These are phyloP conservation scores for Lachnellula arida DNA, from an alignment of 2,329 filamentous ascomycete species.

Conservation along the genomic window DNA sequence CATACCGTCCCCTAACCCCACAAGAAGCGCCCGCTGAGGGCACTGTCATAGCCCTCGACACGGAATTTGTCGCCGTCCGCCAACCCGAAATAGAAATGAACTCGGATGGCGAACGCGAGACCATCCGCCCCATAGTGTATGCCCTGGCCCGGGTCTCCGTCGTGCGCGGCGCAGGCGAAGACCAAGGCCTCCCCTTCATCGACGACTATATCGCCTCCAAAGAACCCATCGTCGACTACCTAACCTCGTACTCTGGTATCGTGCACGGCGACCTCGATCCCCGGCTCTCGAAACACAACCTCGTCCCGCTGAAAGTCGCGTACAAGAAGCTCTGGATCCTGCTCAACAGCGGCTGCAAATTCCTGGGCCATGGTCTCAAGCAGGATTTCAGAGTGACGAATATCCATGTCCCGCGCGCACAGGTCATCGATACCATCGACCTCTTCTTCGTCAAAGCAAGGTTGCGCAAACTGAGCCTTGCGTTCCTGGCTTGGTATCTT, in stretches of 20 bases:
- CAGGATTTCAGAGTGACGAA: slow-evolving; percentile 98
- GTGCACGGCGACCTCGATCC: slow-evolving; percentile 79
- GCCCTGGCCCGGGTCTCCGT: slow-evolving; percentile 92
- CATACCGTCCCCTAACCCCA: slow-evolving; percentile 55
- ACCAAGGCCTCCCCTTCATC: slow-evolving; percentile 84
- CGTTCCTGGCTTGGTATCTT: slow-evolving; percentile 86
- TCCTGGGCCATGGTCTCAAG: slow-evolving; percentile 87
- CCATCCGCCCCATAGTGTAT: slow-evolving; percentile 84
- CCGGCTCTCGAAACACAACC: slow-evolving; percentile 70
- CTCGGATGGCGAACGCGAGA: slow-evolving; percentile 86
- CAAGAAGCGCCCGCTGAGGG: slow-evolving; percentile 65
- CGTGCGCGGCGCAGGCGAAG: slow-evolving; percentile 70
- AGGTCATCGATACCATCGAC: slow-evolving; percentile 92
- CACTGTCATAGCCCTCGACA: slow-evolving; percentile 84
- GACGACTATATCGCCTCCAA: slow-evolving; percentile 94
- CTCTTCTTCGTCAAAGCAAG: slow-evolving; percentile 80
- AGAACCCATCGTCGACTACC: slow-evolving; percentile 89
- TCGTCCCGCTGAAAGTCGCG: slow-evolving; percentile 82
- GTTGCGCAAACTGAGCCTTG: slow-evolving; percentile 80
- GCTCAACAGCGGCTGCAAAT: slow-evolving; percentile 88
- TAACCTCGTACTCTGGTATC: slow-evolving; percentile 92
- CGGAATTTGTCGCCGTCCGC: slow-evolving; percentile 90
- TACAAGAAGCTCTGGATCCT: slow-evolving; percentile 99
- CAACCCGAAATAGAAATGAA: slow-evolving; percentile 95
- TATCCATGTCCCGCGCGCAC: slow-evolving; percentile 84